Evolutionary conservation across 345 rosid genomes (phyloP), one percentile per base, ranked within the genome.

Genomic region (Lepidium africanum): DNA sequence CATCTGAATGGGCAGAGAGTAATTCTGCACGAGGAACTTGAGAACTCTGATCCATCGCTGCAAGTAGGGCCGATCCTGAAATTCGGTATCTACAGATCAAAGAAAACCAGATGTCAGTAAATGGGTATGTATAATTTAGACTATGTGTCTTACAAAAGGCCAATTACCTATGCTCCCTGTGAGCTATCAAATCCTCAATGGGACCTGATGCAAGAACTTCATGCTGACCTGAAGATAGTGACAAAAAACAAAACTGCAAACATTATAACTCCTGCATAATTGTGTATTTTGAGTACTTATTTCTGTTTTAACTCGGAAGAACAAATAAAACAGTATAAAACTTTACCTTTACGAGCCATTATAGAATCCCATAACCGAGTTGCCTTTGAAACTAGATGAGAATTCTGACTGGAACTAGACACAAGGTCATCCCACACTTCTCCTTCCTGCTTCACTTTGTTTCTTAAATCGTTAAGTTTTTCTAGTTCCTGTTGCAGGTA

Each of bases 151-250:
- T 37, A 50, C 1, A 57, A 16, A 58, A 49, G 4, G 77, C 45
- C 69, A 70, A 15, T 76, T 82, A 87, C 99, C 99, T 91, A 80
- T 94, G 99, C 80, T 94, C 99, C 58, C 99, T 83, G 62, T 91
- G 99, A 75, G 97, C 97, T 70, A 94, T 91, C 73, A 94, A 81
- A 72, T 94, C 99, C 81, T 94, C 99, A 69, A 94, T 91, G 39
- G 99, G 99, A 53, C 99, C 99, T 23, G 97, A 94, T 32, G 96
- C 97, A 72, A 94, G 96, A 84, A 86, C 89, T 82, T 94, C 99
- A 86, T 94, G 97, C 76, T 94, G 93, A 77, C 87, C 99, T 94
- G 82, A 68, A 60, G 73, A 62, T 55, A 48, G 16, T 63, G 53
- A 75, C 61, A 56, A 47, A 33, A 36, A 42, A 57, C 15, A 33